Percentiles rank a stretch among this genome's conserved stretches.
These are phyloP conservation scores for Astraeus odoratus DNA, from an alignment of 768 basidiomycete genomes.

Conservation along the genomic window DNA sequence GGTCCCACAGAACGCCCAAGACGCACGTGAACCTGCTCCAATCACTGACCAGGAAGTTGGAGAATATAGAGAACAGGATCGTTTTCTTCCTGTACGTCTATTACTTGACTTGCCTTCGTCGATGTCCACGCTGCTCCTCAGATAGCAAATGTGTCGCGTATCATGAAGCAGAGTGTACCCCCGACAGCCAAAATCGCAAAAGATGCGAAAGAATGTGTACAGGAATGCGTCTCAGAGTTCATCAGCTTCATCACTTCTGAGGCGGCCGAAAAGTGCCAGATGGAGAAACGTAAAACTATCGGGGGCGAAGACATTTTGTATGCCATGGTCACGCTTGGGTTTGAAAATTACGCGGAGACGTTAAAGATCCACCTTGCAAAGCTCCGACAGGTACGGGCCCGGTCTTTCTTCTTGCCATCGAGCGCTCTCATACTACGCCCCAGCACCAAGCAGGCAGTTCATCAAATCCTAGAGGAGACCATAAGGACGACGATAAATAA, in stretches of 20 bases:
- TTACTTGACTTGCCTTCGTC: background rate
- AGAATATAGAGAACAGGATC: slow-evolving; percentile 92
- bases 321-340: slow-evolving; percentile 89
- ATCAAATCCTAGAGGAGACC: slow-evolving; percentile 19
- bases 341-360: slow-evolving; percentile 91
- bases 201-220: slow-evolving; percentile 97
- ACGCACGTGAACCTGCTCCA: slow-evolving; percentile 52
- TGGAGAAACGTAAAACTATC: slow-evolving; percentile 97
- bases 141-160: slow-evolving; percentile 98
- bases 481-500: slow-evolving; percentile 15
- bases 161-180: slow-evolving; percentile 92
- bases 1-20: slow-evolving; percentile 27
- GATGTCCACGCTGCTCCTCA: slow-evolving; percentile 21
- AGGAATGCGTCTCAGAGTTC: slow-evolving; percentile 98
- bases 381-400: slow-evolving; percentile 59
- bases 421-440: background rate
- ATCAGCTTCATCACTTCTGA: slow-evolving; percentile 97
- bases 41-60: slow-evolving; percentile 92
- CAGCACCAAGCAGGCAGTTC: slow-evolving; percentile 24
- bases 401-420: background rate
- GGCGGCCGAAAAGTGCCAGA: slow-evolving; percentile 88
- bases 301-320: slow-evolving; percentile 96
- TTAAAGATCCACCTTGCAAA: slow-evolving; percentile 91
- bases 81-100: slow-evolving; percentile 78
- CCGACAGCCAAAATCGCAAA: slow-evolving; percentile 92